Conservation (phyloP, 164 flowering plant genomes). For the Berberis vulgaris region DNA sequence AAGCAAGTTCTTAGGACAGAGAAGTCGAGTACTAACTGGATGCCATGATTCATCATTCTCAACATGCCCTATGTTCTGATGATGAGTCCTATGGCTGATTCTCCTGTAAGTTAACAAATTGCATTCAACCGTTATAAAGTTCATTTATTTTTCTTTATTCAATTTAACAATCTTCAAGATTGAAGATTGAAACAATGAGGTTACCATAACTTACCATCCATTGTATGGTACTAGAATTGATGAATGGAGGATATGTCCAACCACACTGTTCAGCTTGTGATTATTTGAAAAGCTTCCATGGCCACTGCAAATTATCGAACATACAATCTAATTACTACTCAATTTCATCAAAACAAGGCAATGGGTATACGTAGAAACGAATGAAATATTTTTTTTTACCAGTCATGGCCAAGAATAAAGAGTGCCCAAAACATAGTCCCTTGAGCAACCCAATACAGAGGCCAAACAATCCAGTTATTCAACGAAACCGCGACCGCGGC, state of each 20-base stretch:
- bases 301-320: conserved; percentile 24
- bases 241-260: conserved; percentile 53
- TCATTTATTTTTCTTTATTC: background rate
- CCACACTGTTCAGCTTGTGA: conserved; percentile 33
- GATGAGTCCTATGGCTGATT: conserved; percentile 59
- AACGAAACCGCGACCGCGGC: conserved; percentile 39
- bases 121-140: background rate
- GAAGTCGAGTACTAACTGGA: conserved; percentile 21
- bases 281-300: conserved; percentile 50
- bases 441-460: conserved; percentile 76
- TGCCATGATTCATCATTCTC: conserved; percentile 50
- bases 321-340: background rate
- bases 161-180: background rate
- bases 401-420: conserved; percentile 85
- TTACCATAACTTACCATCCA: conserved; percentile 37
- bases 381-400: conserved; percentile 27
- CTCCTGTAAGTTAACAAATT: conserved; percentile 34
- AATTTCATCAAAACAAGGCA: background rate
- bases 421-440: conserved; percentile 97
- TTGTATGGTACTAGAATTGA: conserved; percentile 58
- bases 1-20: background rate
- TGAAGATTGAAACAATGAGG: background rate
- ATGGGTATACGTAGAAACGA: background rate
- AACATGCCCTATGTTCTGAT: conserved; percentile 54
- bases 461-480: conserved; percentile 67